These are phyloP conservation scores for Brachypodium distachyon DNA, from an alignment of 202 grass and related monocot genomes.

Conservation along the genomic window DNA sequence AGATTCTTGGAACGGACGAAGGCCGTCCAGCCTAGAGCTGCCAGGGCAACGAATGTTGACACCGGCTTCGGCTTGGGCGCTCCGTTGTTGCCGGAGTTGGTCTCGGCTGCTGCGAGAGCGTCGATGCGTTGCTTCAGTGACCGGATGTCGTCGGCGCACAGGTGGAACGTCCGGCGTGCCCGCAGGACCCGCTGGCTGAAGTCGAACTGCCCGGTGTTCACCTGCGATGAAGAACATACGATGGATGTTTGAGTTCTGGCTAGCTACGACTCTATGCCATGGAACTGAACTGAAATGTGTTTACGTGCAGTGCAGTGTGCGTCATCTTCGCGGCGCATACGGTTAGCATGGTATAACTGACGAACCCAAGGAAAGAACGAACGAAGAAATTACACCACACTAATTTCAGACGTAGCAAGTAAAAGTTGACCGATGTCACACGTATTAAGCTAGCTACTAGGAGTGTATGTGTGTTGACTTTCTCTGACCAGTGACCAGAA, in stretches of 20 bases:
- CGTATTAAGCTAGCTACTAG: too few relatives aligned
- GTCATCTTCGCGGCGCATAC: too few relatives aligned
- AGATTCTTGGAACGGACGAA: constrained; percentile 22
- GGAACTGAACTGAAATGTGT: too few relatives aligned
- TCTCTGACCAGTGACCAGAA: too few relatives aligned
- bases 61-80: neutral
- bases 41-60: constrained; percentile 45
- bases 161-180: constrained; percentile 33
- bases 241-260: neutral
- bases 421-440: too few relatives aligned
- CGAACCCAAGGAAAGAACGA: too few relatives aligned
- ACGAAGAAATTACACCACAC: too few relatives aligned
- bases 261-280: too few relatives aligned
- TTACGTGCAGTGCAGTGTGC: too few relatives aligned
- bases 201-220: neutral
- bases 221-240: neutral
- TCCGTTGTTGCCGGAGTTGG: neutral
- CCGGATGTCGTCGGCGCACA: neutral
- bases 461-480: too few relatives aligned
- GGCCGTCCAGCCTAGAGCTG: constrained; percentile 26
- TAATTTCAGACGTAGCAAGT: too few relatives aligned
- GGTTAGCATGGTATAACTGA: too few relatives aligned
- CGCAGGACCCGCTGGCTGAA: constrained; percentile 6
- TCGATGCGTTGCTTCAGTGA: constrained; percentile 23
- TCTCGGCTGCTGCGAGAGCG: neutral